Base-by-base conservation (phyloP, 352 stramenopile genomes). In the Phytophthora rubi region DNA sequence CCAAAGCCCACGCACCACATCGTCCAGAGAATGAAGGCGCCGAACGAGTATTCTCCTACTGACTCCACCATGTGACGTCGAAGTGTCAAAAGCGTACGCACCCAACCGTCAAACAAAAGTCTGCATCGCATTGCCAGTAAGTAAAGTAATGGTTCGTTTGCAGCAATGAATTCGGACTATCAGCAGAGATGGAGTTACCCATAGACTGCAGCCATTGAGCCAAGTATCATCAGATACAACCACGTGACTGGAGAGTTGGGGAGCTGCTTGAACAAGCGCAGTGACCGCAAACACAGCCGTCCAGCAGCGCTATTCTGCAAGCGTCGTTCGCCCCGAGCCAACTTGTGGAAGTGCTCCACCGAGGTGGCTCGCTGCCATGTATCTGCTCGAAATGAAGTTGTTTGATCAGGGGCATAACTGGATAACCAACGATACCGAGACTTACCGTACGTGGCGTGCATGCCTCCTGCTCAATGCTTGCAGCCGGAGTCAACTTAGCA, bases 201-300 rank as follows among this genome's bases (percentile, higher is more conserved):
- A 57, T 90, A 91, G 12, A 89, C 47, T 37, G 86, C 86, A 15
- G 85, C 80, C 53, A 91, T 59, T 2, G 66, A 70, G 7, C 88
- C 85, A 8, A 95, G 63, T 6, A 89, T 73, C 37, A 82, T 75
- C 39, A 95, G 67, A 45, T 89, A 95, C 18, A 93, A 71, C 88
- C 88, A 95, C 57, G 83, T 95, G 28, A 93, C 85, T 0, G 85
- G 88, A 32, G 88, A 95, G 52, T 93, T 89, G 21, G 88, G 86
- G n/a, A 95, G 52, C 57, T 91, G 86, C 60, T 89, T 90, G 72
- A 85, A 94, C 49, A 94, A 48, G 32, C 73, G 70, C 10, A 92
- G 80, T 42, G 80, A 88, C 4, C 71, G 71, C 18, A 91, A 74
- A 35, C 84, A 92, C 8, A 92, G 65, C 49, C 86, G 75, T 3